Base-by-base conservation (phyloP, 768 basidiomycete species). In the Rhodotorula taiwanensis region DNA sequence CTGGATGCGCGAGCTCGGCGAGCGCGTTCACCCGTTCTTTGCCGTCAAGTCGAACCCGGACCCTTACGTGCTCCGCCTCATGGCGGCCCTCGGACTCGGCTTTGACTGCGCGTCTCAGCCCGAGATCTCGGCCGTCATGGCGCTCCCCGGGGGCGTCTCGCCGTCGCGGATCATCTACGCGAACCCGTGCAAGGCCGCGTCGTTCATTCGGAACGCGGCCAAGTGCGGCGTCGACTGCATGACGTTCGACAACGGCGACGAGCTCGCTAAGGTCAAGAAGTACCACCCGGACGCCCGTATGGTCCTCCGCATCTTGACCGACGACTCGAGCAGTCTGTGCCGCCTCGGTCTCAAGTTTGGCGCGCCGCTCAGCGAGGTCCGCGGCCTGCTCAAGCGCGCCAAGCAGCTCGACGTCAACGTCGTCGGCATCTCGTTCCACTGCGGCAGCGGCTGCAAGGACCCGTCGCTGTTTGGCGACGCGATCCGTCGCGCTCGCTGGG, bases 41-140 rank as follows among this genome's bases (percentile, higher is more conserved):
- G 91, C 95, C 63, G 84, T 98, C 73, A 99, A 99, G 79, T 95
- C 91, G 78, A 99, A 99, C 79, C 94, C 95, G 27, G 94, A 98
- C 73, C 91, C 92, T 6, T 89, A 89, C 73, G 85, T 99, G 60
- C 80, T 98, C 54, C 86, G 91, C 63, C 82, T 99, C 53, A 83
- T 99, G 45, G 89, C 89, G 23, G 83, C 89, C 34, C 78, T 97
- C 52, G 95, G 95, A 31, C 79, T 88, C 3, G 92, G 92, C 21
- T 99, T 99, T 78, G 95, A 99, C 76, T 98, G 95, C 72, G 95
- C 95, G 21, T 98, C 94, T 43, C 87, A 89, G 70, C 84, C 86
- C 61, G 95, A 99, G 77, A 97, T 99, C 71, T 80, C 82, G 27
- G 82, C 83, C 66, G 86, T 98, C 31, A 79, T 95, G 30, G 77